Evolutionary conservation across 768 basidiomycete genomes (phyloP).

Genomic region (Naganishia randhawae): DNA sequence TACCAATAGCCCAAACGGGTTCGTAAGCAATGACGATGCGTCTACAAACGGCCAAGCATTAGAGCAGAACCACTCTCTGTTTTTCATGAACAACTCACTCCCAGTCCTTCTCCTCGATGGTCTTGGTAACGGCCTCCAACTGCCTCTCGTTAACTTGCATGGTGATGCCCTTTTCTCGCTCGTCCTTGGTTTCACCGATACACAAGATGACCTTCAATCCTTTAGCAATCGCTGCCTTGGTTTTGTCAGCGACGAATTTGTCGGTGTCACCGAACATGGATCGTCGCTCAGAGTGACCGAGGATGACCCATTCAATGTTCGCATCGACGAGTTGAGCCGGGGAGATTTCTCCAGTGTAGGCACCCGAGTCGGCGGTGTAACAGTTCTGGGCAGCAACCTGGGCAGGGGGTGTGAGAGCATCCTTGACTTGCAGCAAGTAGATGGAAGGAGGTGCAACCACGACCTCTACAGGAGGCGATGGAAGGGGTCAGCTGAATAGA

Average conservation of each 20-base stretch:
- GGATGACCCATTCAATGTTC: conserved; percentile 83
- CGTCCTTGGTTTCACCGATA: conserved; percentile 84
- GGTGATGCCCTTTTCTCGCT: conserved; percentile 78
- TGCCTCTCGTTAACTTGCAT: conserved; percentile 74
- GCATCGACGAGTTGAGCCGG: conserved; percentile 79
- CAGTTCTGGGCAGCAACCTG: conserved; percentile 87
- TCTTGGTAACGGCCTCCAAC: conserved; percentile 61
- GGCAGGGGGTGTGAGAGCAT: conserved; percentile 62
- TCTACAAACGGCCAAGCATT: conserved; percentile 4
- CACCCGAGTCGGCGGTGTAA: conserved; percentile 76
- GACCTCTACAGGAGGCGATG: conserved; percentile 63
- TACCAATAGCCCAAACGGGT: conserved; percentile 86
- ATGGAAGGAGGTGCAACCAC: conserved; percentile 86
- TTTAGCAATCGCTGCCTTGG: conserved; percentile 70
- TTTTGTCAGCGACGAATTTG: conserved; percentile 77
- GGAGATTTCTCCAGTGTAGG: conserved; percentile 96
- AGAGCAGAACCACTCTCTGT: not conserved
- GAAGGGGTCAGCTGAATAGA: not conserved
- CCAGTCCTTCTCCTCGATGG: conserved; percentile 67
- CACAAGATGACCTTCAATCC: conserved; percentile 87
- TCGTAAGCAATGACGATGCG: conserved; percentile 82
- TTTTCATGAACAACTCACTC: conserved; percentile 57
- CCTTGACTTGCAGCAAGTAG: conserved; percentile 73
- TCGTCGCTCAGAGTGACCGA: conserved; percentile 96
- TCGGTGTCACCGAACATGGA: conserved; percentile 86